A percentile compares a stretch with the other conserved stretches of the same genome.
phyloP scores from a whole-genome alignment of 306 rosid genomes.

The Gastrolobium bilobum region DNA sequence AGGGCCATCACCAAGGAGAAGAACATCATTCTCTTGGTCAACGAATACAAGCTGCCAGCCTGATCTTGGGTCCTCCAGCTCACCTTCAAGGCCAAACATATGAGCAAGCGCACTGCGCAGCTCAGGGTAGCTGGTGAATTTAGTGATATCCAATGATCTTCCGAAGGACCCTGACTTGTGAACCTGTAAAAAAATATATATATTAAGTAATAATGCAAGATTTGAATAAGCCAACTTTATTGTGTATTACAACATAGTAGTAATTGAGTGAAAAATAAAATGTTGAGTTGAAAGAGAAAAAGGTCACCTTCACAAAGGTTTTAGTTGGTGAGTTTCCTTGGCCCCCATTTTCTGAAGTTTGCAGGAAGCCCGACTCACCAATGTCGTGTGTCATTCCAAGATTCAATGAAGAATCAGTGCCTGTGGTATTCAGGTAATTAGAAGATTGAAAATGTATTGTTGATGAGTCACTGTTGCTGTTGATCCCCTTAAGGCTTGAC shows the following conservation, averaged over 20 bases:
- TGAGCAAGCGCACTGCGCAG: conserved; percentile 90
- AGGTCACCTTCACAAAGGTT: conserved; percentile 92
- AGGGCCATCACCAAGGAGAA: conserved; percentile 86
- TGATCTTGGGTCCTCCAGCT: conserved; percentile 97
- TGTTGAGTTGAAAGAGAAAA: conserved; percentile 8
- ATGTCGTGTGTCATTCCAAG: conserved; percentile 71
- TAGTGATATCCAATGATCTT: conserved; percentile 63
- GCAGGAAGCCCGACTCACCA: conserved; percentile 79
- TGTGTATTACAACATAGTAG: background rate
- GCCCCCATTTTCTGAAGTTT: conserved; percentile 72
- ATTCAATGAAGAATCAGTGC: conserved; percentile 72
- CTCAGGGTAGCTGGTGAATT: conserved; percentile 85
- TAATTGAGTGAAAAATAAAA: background rate
- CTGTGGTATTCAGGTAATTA: conserved; percentile 70
- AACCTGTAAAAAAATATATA: conserved; percentile 41
- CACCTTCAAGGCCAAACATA: conserved; percentile 87
- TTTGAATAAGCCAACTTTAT: background rate
- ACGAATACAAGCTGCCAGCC: conserved; percentile 99
- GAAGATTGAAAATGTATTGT: conserved; percentile 70
- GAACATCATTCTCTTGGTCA: conserved; percentile 94
- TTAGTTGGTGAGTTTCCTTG: conserved; percentile 68
- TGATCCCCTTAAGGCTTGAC: conserved; percentile 70
- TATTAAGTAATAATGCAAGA: conserved; percentile 21
- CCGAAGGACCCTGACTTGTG: conserved; percentile 57
- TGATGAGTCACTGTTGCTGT: conserved; percentile 69